phyloP scores from a whole-genome alignment of 306 rosid species.

The Begonia loranthoides region DNA sequence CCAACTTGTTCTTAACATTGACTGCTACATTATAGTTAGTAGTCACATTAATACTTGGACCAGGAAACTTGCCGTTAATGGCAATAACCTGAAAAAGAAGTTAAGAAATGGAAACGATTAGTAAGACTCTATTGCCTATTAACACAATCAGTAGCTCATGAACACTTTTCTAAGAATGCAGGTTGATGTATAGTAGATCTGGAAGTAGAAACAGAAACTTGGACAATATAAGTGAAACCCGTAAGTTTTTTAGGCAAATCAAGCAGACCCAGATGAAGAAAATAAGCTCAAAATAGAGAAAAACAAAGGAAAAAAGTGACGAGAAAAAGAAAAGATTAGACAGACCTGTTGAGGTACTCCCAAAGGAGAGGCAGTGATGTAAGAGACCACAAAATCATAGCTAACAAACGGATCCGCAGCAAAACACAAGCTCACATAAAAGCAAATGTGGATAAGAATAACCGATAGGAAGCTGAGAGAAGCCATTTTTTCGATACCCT shows the following conservation, averaged over 20 bases:
- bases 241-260: background rate
- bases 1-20: conserved; percentile 82
- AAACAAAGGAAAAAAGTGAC: background rate
- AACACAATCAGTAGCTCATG: conserved; percentile 7
- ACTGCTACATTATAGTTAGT: conserved; percentile 77
- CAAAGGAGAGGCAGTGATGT: conserved; percentile 39
- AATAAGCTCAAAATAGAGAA: conserved; percentile 1
- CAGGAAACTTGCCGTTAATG: conserved; percentile 67
- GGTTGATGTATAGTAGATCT: conserved; percentile 24
- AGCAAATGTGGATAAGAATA: conserved; percentile 20
- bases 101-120: conserved; percentile 10
- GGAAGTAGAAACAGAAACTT: conserved; percentile 12
- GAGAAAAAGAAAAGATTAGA: conserved; percentile 8
- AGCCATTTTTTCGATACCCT: conserved; percentile 22
- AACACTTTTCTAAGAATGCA: background rate
- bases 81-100: conserved; percentile 70
- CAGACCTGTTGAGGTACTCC: conserved; percentile 38
- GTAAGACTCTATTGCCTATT: conserved; percentile 2
- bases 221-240: conserved; percentile 18
- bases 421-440: conserved; percentile 18
- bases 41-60: conserved; percentile 73
- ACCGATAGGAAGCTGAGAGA: conserved; percentile 9
- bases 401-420: conserved; percentile 34
- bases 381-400: conserved; percentile 34
- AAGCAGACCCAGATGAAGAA: conserved; percentile 7